Conservation (phyloP, 306 rosid species). For the Ormosia semicastrata region DNA sequence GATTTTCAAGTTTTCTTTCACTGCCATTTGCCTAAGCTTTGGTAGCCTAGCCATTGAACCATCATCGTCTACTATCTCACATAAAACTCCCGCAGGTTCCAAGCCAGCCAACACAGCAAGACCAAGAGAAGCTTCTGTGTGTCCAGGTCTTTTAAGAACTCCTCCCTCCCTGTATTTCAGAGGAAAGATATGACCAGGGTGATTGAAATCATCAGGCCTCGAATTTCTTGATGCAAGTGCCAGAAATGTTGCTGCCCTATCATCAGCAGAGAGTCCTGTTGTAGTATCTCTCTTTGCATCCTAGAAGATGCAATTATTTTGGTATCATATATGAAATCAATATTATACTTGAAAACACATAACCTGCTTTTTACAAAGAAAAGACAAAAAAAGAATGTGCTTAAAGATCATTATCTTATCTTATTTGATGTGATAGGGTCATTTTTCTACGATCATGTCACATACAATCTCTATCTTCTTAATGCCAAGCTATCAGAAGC, state of each 20-base stretch:
- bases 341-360: neutral
- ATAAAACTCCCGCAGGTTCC: slow-evolving; percentile 60
- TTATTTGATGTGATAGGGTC: neutral
- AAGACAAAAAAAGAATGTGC: neutral
- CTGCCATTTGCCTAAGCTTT: slow-evolving; percentile 53
- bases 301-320: slow-evolving; percentile 28
- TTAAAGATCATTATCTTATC: neutral
- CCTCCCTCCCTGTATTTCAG: slow-evolving; percentile 73
- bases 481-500: neutral
- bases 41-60: slow-evolving; percentile 88
- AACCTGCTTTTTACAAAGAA: neutral
- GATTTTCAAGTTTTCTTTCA: slow-evolving; percentile 57
- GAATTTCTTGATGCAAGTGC: slow-evolving; percentile 70
- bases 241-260: slow-evolving; percentile 66
- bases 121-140: slow-evolving; percentile 76
- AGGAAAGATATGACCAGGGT: slow-evolving; percentile 76
- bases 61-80: slow-evolving; percentile 80
- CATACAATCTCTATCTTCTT: neutral
- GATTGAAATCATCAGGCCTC: slow-evolving; percentile 60
- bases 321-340: neutral
- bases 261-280: slow-evolving; percentile 69
- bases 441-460: neutral
- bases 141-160: slow-evolving; percentile 76
- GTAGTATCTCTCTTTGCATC: slow-evolving; percentile 58
- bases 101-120: slow-evolving; percentile 70